A percentile compares a stretch with the other conserved stretches of the same genome.
Evolutionary conservation across 257 asterid genomes (phyloP).

Genomic region (Misopates orontium): DNA sequence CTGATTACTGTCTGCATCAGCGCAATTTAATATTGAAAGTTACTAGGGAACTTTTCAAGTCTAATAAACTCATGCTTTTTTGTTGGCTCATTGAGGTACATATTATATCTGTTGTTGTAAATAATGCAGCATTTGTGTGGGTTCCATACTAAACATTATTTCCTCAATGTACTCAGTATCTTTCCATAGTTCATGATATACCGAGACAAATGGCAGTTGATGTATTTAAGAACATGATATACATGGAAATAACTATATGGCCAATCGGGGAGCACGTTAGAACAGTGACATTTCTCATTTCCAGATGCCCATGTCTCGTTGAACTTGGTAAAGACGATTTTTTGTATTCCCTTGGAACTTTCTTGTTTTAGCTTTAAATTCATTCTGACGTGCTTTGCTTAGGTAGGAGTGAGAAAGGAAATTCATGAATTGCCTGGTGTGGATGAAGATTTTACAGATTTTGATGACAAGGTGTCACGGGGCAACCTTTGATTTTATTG

Average conservation of each 20-base stretch:
- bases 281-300: conserved; percentile 2
- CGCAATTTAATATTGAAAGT: conserved; percentile 10
- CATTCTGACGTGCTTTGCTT: neutral
- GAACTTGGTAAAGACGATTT: conserved; percentile 8
- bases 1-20: too few species aligned
- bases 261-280: conserved; percentile 1
- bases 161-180: conserved; percentile 16
- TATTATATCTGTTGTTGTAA: neutral
- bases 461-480: neutral
- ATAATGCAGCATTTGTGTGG: neutral
- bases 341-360: neutral
- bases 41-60: conserved; percentile 21
- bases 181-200: conserved; percentile 18
- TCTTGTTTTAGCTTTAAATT: neutral
- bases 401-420: neutral
- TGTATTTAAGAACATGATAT: neutral
- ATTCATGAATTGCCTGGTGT: neutral
- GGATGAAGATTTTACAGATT: neutral
- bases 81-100: conserved; percentile 23
- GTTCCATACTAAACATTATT: neutral
- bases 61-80: neutral
- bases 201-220: neutral
- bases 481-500: too few species aligned
- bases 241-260: neutral
- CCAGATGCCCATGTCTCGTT: conserved; percentile 19